Percentiles rank a stretch among this genome's conserved stretches.
These are phyloP conservation scores for Diaporthe destruens DNA, from an alignment of 2,329 filamentous ascomycete species.

Conservation along the genomic window DNA sequence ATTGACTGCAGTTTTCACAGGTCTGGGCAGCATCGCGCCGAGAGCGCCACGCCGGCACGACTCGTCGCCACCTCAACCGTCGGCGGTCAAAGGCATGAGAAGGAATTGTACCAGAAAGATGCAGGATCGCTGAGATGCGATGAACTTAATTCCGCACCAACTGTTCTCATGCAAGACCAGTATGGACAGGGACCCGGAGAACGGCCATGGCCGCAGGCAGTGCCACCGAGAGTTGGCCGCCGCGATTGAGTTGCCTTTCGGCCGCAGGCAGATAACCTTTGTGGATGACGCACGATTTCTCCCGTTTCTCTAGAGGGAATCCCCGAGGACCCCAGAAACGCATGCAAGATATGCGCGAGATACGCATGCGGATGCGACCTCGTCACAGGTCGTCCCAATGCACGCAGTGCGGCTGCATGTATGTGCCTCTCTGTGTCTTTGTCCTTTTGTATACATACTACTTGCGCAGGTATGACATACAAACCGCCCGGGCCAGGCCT, in stretches of 20 bases:
- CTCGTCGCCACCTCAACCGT: background rate
- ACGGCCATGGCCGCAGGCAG: background rate
- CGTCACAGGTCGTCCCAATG: background rate
- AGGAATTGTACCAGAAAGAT: background rate
- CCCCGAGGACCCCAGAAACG: background rate
- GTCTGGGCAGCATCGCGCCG: background rate
- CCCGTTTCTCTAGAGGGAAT: background rate
- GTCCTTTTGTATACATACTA: background rate
- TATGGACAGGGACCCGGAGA: background rate
- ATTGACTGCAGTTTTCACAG: background rate
- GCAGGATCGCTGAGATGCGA: background rate
- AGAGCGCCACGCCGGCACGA: background rate
- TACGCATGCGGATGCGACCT: conserved; percentile 13
- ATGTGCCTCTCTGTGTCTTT: background rate
- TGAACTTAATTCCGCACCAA: background rate
- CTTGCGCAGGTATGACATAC: background rate
- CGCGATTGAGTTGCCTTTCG: background rate
- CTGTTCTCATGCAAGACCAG: background rate
- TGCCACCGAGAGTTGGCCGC: background rate
- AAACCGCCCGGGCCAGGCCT: background rate
- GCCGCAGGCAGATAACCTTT: background rate
- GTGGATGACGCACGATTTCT: background rate
- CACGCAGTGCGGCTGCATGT: conserved; percentile 1
- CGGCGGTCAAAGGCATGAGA: background rate
- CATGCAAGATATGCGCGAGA: conserved; percentile 19